These are phyloP conservation scores for Cryptosporidium meleagridis DNA, from an alignment of 169 alveolate genomes.

Conservation along the genomic window DNA sequence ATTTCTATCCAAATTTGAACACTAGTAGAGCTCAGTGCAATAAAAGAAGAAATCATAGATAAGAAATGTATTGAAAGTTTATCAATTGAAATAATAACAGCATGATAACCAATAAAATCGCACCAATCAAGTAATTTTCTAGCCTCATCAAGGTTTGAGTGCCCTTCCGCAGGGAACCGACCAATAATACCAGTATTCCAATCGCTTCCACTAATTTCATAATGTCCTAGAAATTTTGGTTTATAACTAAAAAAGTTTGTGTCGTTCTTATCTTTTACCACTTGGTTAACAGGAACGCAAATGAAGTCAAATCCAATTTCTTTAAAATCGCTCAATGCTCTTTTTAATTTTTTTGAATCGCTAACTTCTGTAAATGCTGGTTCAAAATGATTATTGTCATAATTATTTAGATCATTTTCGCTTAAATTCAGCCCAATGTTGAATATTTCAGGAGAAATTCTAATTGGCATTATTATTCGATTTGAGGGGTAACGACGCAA, in stretches of 20 bases:
- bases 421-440: constrained; percentile 35
- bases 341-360: constrained; percentile 18
- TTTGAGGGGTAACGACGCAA: not conserved
- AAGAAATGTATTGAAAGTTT: constrained; percentile 3
- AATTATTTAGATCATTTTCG: not conserved
- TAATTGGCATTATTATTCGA: constrained; percentile 13
- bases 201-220: constrained; percentile 11
- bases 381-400: not conserved
- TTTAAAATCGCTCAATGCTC: not conserved
- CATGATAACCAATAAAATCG: constrained; percentile 66
- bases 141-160: not conserved
- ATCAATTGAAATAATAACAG: constrained; percentile 13
- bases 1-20: constrained; percentile 53
- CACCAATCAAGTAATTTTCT: constrained; percentile 45
- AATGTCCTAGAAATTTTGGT: constrained; percentile 21
- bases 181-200: constrained; percentile 64
- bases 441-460: constrained; percentile 23
- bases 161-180: constrained; percentile 5
- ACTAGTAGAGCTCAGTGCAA: not conserved
- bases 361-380: not conserved
- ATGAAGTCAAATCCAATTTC: constrained; percentile 58
- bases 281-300: constrained; percentile 19
- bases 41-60: constrained; percentile 19
- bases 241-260: not conserved
- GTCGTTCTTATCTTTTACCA: not conserved